phyloP scores from a whole-genome alignment of 768 basidiomycete species.

The Tremella fuciformis region DNA sequence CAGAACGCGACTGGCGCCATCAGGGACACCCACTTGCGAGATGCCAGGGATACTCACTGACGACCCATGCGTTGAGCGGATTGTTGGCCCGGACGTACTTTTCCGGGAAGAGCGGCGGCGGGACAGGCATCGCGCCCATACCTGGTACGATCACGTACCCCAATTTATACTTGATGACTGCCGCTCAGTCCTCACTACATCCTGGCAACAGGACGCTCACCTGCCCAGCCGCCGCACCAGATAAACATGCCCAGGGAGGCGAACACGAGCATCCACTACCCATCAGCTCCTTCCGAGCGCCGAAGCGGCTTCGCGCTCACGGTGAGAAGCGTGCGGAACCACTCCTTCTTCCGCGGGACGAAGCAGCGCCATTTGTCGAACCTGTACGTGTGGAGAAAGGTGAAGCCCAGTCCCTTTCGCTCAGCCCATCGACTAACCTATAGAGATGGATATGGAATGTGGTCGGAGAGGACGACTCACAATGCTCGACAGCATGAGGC shows the following conservation, averaged over 20 bases:
- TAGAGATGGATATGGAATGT: too few relatives aligned
- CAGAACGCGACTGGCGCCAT: conserved; percentile 20
- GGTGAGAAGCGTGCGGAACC: conserved; percentile 36
- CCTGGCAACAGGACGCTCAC: conserved; percentile 12
- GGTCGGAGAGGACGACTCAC: conserved; percentile 15
- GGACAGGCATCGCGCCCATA: conserved; percentile 24
- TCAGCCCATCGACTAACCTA: conserved; percentile 1
- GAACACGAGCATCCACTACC: conserved; percentile 33
- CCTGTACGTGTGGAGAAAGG: conserved; percentile 29
- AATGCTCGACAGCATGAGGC: conserved; percentile 10
- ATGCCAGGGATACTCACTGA: conserved; percentile 3
- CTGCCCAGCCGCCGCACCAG: conserved; percentile 26
- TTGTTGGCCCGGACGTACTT: conserved; percentile 17
- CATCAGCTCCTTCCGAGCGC: too few relatives aligned
- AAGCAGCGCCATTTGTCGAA: conserved; percentile 36
- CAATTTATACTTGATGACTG: conserved; percentile 29
- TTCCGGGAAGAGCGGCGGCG: conserved; percentile 20
- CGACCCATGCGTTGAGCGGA: conserved; percentile 25
- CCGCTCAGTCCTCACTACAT: background rate
- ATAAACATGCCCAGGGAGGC: conserved; percentile 20
- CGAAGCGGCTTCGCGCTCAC: conserved; percentile 11
- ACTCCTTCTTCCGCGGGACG: conserved; percentile 33
- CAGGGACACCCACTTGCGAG: background rate
- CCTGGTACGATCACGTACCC: conserved; percentile 27
- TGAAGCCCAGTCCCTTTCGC: conserved; percentile 17